These are phyloP conservation scores for Brettanomyces nanus DNA, from an alignment of 805 yeast genomes.

Conservation along the genomic window DNA sequence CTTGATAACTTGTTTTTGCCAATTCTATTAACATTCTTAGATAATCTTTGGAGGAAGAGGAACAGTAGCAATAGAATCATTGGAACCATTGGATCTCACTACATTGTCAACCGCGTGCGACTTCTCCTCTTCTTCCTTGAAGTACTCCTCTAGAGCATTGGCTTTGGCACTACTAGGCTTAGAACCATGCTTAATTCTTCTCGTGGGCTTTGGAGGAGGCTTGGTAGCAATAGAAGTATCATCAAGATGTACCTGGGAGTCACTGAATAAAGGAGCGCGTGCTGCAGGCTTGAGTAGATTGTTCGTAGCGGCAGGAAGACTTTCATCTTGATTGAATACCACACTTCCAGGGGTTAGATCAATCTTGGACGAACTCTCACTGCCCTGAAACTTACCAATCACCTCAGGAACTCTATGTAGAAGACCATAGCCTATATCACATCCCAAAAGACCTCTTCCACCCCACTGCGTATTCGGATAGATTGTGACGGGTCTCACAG, in stretches of 20 bases:
- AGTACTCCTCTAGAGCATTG: slow-evolving; percentile 29
- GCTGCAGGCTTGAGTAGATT: slow-evolving; percentile 15
- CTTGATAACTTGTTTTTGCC: neutral
- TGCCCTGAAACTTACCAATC: slow-evolving; percentile 28
- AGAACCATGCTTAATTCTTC: slow-evolving; percentile 8
- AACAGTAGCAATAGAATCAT: too few relatives aligned
- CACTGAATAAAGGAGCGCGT: slow-evolving; percentile 18
- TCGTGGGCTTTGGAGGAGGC: slow-evolving; percentile 6
- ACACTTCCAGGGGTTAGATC: slow-evolving; percentile 20
- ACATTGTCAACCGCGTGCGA: slow-evolving; percentile 20
- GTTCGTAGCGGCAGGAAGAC: slow-evolving; percentile 8
- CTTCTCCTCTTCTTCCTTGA: slow-evolving; percentile 34
- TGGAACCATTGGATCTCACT: too few relatives aligned
- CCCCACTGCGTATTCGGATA: slow-evolving; percentile 68
- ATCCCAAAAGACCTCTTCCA: slow-evolving; percentile 80
- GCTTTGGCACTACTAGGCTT: slow-evolving; percentile 9
- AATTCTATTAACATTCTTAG: neutral
- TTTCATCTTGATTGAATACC: slow-evolving; percentile 10
- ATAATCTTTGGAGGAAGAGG: slow-evolving; percentile 4
- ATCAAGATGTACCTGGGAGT: neutral
- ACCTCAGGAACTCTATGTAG: slow-evolving; percentile 68
- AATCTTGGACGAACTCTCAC: neutral
- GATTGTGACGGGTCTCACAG: slow-evolving; percentile 82
- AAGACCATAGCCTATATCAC: slow-evolving; percentile 91
- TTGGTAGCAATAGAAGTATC: neutral